Base-by-base conservation (phyloP, 768 basidiomycete species). In the Cystofilobasidium capitatum region DNA sequence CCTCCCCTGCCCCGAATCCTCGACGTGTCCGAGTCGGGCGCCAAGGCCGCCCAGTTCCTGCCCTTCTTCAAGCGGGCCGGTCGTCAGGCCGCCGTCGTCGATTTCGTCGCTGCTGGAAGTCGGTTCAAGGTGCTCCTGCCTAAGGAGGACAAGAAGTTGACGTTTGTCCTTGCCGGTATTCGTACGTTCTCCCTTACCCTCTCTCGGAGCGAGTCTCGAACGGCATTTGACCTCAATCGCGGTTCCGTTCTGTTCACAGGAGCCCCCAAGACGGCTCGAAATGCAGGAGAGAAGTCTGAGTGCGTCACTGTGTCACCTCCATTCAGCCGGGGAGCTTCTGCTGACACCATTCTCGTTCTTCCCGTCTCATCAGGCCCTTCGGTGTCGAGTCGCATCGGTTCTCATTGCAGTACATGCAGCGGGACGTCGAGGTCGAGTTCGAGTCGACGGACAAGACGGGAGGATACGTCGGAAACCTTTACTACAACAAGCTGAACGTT, bases 81-180 rank as follows among this genome's bases (percentile, higher is more conserved):
- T 8, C 83, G 82, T 70, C 84, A 93, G 64, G 81, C 86, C 1
- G 96, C 88, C 12, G 79, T 94, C 13, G 89, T 98, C 22, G 93
- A 98, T 45, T 96, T 89, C 74, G 91, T 97, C 62, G 86, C 92
- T 47, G 84, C 91, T 40, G 94, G 93, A 33, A 96, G 93, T 14
- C 85, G 94, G 62, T 98, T 93, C 85, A 99, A 92, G 91, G 65
- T 99, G 29, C 83, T 85, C 73, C 81, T 92, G 40, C 89, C 89
- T 0, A 91, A 88, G 76, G 92, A 96, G 73, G 94, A 94, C 76
- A 89, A 92, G 76, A 88, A 87, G 45, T 78, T 97, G 66, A 99
- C 96, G 0, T 80, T 99, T 62, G 96, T 98, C 0, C 84, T 98
- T 31, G 85, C 86, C 65, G 91, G 89, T 86, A 75, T 71, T 24